Evolutionary conservation across 2,329 filamentous ascomycete genomes (phyloP).

Genomic region (Alternaria panax): DNA sequence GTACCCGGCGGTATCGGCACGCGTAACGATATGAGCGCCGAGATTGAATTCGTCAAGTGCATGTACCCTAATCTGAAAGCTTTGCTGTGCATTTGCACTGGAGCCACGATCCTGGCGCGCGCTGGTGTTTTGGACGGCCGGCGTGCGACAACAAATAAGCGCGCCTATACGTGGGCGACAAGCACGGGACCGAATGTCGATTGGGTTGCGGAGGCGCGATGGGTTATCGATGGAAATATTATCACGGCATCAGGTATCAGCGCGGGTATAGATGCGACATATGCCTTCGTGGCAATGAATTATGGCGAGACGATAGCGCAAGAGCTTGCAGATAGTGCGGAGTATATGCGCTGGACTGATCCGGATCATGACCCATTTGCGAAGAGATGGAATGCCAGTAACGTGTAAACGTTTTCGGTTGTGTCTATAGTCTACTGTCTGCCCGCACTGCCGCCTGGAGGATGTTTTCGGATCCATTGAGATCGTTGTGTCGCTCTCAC

Average conservation of each 20-base stretch:
- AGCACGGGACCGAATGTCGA: conserved; percentile 58
- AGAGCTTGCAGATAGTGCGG: conserved; percentile 57
- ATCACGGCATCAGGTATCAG: conserved; percentile 71
- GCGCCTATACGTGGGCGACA: conserved; percentile 53
- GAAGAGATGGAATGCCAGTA: conserved; percentile 29
- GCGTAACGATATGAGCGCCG: conserved; percentile 36
- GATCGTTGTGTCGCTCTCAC: no score
- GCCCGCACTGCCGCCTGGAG: not conserved
- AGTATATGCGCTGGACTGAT: conserved; percentile 64
- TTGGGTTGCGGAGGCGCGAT: conserved; percentile 62
- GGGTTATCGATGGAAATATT: conserved; percentile 69
- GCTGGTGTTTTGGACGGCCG: conserved; percentile 66
- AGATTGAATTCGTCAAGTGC: conserved; percentile 57
- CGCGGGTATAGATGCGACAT: conserved; percentile 66
- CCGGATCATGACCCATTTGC: conserved; percentile 63
- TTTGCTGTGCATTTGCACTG: conserved; percentile 71
- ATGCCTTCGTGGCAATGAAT: conserved; percentile 61
- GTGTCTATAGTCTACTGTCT: not conserved
- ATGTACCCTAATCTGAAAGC: conserved; percentile 60
- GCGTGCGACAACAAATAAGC: conserved; percentile 71
- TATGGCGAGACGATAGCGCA: conserved; percentile 62
- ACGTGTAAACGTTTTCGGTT: not conserved
- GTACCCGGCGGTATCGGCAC: conserved; percentile 69
- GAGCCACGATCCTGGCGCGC: conserved; percentile 63
- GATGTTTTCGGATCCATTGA: no score